A percentile compares a stretch with the other conserved stretches of the same genome.
phyloP scores from a whole-genome alignment of 2,329 filamentous ascomycete genomes.

The Diaporthe capsici region DNA sequence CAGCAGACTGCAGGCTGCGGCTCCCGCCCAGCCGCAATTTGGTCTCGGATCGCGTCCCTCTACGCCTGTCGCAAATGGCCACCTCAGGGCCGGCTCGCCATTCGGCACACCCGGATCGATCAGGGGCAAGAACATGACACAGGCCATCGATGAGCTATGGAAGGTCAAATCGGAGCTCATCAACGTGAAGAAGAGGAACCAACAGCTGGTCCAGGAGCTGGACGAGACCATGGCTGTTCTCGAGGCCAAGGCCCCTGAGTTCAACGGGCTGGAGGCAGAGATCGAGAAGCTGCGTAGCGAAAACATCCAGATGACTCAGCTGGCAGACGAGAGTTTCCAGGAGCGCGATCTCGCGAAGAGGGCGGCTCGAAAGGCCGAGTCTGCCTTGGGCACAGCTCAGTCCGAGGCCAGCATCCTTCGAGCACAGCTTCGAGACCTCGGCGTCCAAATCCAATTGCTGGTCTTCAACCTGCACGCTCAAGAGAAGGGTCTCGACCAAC shows the following conservation, averaged over 20 bases:
- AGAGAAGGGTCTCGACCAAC: constrained; percentile 81
- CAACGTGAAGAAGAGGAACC: constrained; percentile 79
- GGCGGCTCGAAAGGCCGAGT: constrained; percentile 82
- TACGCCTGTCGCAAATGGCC: constrained; percentile 72
- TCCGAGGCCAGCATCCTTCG: constrained; percentile 84
- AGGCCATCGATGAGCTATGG: constrained; percentile 75
- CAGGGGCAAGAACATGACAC: constrained; percentile 70
- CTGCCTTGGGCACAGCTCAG: constrained; percentile 74
- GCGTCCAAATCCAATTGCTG: constrained; percentile 90
- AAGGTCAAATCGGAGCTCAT: constrained; percentile 80
- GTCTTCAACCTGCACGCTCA: constrained; percentile 88
- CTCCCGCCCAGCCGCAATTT: constrained; percentile 57
- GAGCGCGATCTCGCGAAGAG: constrained; percentile 86
- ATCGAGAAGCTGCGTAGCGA: constrained; percentile 85
- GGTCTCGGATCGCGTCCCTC: constrained; percentile 65
- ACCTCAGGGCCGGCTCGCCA: constrained; percentile 67
- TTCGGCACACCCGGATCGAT: constrained; percentile 73
- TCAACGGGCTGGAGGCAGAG: constrained; percentile 87
- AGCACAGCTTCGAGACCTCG: constrained; percentile 89
- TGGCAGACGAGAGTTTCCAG: constrained; percentile 85
- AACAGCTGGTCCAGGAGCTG: constrained; percentile 81
- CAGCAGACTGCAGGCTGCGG: constrained; percentile 63
- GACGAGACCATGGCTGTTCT: constrained; percentile 89
- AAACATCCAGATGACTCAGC: constrained; percentile 85
- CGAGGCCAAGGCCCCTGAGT: constrained; percentile 88